These are phyloP conservation scores for Bathelium albidoporum DNA, from an alignment of 495 filamentous ascomycete genomes.

Conservation along the genomic window DNA sequence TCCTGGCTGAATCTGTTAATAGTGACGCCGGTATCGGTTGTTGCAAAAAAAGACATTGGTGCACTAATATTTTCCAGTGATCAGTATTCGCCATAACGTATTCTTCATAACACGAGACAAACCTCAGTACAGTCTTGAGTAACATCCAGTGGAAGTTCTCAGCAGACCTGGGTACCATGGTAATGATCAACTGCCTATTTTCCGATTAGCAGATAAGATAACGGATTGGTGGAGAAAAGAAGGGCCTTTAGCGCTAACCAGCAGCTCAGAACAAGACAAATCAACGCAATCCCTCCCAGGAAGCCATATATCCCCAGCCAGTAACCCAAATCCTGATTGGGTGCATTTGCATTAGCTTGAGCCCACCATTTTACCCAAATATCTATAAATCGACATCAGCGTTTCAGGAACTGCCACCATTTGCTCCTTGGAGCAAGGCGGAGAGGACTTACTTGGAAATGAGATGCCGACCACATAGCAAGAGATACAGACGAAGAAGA, in stretches of 20 bases:
- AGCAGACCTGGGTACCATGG: slow-evolving; percentile 44
- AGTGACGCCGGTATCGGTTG: slow-evolving; percentile 35
- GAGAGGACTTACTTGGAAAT: slow-evolving; percentile 17
- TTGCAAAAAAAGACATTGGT: slow-evolving; percentile 30
- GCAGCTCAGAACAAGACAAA: slow-evolving; percentile 36
- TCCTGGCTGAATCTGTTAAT: slow-evolving; percentile 40
- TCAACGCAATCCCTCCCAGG: slow-evolving; percentile 35
- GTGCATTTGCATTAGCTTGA: slow-evolving; percentile 13
- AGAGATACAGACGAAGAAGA: slow-evolving; percentile 25
- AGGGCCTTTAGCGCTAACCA: slow-evolving; percentile 28
- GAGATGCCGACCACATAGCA: slow-evolving; percentile 19
- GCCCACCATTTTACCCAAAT: slow-evolving; percentile 51
- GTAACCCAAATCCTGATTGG: slow-evolving; percentile 36
- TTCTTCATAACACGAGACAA: not conserved
- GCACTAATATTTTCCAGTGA: slow-evolving; percentile 4
- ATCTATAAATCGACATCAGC: slow-evolving; percentile 20
- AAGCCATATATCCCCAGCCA: slow-evolving; percentile 49
- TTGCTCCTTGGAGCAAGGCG: not conserved
- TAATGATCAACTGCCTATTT: slow-evolving; percentile 40
- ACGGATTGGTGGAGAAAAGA: not conserved
- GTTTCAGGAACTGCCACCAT: not conserved
- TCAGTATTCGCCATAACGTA: not conserved
- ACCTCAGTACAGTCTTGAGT: slow-evolving; percentile 40
- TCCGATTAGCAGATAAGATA: not conserved
- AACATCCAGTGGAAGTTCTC: slow-evolving; percentile 40